Conservation (phyloP, 257 asterid species). For the Lithospermum erythrorhizon region DNA sequence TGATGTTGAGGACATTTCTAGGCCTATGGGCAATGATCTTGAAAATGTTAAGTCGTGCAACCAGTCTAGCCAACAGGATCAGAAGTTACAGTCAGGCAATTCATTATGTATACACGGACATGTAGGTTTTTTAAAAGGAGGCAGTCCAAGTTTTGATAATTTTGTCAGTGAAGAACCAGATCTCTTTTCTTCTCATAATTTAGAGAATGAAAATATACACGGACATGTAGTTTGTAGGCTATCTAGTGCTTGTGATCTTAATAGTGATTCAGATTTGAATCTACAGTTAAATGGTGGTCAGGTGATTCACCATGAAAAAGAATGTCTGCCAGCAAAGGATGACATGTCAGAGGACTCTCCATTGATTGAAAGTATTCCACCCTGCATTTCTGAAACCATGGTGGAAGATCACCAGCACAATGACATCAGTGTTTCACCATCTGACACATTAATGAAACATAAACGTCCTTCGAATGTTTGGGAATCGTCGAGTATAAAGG, state of each 20-base stretch:
- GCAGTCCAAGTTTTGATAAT: slow-evolving; percentile 9
- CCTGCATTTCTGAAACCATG: background rate
- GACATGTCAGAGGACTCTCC: slow-evolving; percentile 14
- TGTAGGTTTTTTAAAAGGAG: too few relatives aligned
- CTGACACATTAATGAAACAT: slow-evolving; percentile 16
- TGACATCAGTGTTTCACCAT: slow-evolving; percentile 7
- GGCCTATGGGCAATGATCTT: slow-evolving; percentile 1
- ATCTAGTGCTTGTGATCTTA: slow-evolving; percentile 9
- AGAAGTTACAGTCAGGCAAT: too few relatives aligned
- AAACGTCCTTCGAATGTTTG: slow-evolving; percentile 13
- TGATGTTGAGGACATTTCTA: slow-evolving; percentile 20
- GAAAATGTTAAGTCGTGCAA: too few relatives aligned
- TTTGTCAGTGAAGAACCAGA: slow-evolving; percentile 13
- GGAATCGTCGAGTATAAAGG: slow-evolving; percentile 22
- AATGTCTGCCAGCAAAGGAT: slow-evolving; percentile 10
- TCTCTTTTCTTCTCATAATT: slow-evolving; percentile 9
- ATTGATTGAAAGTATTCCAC: slow-evolving; percentile 4
- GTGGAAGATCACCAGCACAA: slow-evolving; percentile 7
- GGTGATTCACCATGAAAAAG: slow-evolving; percentile 14
- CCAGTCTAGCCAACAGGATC: too few relatives aligned
- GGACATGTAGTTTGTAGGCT: slow-evolving; percentile 10
- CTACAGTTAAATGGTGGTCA: slow-evolving; percentile 8
- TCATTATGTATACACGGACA: too few relatives aligned
- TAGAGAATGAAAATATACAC: slow-evolving; percentile 3
- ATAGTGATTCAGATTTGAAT: slow-evolving; percentile 13